Conservation (phyloP, 2,329 filamentous ascomycete genomes). For the Clarireedia homoeocarpa region DNA sequence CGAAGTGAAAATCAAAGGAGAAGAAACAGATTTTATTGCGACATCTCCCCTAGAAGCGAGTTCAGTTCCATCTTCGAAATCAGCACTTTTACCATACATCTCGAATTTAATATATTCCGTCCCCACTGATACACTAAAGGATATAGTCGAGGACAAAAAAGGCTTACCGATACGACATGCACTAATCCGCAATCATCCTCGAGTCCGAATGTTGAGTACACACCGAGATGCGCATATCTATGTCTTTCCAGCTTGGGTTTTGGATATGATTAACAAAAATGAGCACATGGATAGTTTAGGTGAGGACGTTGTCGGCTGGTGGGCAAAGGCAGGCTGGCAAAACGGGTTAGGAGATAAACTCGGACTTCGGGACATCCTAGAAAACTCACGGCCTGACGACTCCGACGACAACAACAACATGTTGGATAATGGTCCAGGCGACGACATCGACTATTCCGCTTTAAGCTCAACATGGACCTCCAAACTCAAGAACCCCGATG, state of each 20-base stretch:
- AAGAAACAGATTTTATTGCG: slow-evolving; percentile 88
- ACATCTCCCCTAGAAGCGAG: slow-evolving; percentile 59
- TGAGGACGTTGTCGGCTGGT: slow-evolving; percentile 90
- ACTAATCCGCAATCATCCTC: slow-evolving; percentile 65
- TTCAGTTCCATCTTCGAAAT: slow-evolving; percentile 49
- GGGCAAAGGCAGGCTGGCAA: slow-evolving; percentile 93
- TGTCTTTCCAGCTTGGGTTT: slow-evolving; percentile 84
- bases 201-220: slow-evolving; percentile 71
- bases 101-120: slow-evolving; percentile 79
- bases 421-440: slow-evolving; percentile 22
- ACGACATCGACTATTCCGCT: slow-evolving; percentile 24
- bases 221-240: slow-evolving; percentile 93
- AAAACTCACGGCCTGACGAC: slow-evolving; percentile 35
- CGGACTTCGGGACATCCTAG: slow-evolving; percentile 58
- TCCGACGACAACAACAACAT: slow-evolving; percentile 26
- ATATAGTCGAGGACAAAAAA: slow-evolving; percentile 69
- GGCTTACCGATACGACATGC: slow-evolving; percentile 67
- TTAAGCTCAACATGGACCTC: slow-evolving; percentile 29
- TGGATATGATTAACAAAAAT: slow-evolving; percentile 74
- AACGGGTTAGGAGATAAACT: slow-evolving; percentile 71
- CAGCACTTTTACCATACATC: slow-evolving; percentile 58
- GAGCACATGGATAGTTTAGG: slow-evolving; percentile 79
- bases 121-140: slow-evolving; percentile 82
- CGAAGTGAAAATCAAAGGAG: slow-evolving; percentile 71
- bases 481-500: slow-evolving; percentile 9